phyloP scores from a whole-genome alignment of 192 early-diverging fungal genomes.

The Neocallimastix lanati region DNA sequence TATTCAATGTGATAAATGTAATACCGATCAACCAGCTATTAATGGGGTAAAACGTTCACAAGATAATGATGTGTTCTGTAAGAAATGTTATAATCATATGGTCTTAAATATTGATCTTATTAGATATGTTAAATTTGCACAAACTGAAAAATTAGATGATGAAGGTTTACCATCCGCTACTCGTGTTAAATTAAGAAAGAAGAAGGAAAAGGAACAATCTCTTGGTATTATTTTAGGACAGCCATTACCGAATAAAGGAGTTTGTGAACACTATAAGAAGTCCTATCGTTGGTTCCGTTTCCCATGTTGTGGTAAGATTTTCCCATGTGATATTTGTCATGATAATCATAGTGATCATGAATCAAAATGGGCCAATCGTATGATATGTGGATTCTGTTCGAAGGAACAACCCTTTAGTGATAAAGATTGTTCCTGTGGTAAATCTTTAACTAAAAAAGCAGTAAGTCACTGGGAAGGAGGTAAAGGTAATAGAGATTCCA shows the following conservation, averaged over 20 bases:
- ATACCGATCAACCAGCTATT: constrained; percentile 11
- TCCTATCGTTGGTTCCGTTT: constrained; percentile 84
- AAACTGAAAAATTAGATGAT: background rate
- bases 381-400: constrained; percentile 71
- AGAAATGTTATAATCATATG: constrained; percentile 6
- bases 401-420: constrained; percentile 40
- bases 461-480: constrained; percentile 68
- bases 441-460: constrained; percentile 23
- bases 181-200: constrained; percentile 19
- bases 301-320: constrained; percentile 70
- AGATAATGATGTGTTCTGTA: constrained; percentile 10
- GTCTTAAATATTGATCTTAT: background rate
- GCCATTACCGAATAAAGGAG: constrained; percentile 31
- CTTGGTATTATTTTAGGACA: constrained; percentile 53
- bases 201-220: constrained; percentile 17
- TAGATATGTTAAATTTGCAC: background rate
- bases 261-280: constrained; percentile 71
- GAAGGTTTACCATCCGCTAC: background rate
- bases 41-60: constrained; percentile 8
- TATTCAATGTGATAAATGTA: constrained; percentile 52
- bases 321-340: constrained; percentile 71
- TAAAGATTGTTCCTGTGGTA: constrained; percentile 36
- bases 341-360: constrained; percentile 51
- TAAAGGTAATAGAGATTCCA: constrained; percentile 53
- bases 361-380: constrained; percentile 48